Base-by-base conservation (phyloP, 169 alveolate species). In the Cryptosporidium canis region DNA sequence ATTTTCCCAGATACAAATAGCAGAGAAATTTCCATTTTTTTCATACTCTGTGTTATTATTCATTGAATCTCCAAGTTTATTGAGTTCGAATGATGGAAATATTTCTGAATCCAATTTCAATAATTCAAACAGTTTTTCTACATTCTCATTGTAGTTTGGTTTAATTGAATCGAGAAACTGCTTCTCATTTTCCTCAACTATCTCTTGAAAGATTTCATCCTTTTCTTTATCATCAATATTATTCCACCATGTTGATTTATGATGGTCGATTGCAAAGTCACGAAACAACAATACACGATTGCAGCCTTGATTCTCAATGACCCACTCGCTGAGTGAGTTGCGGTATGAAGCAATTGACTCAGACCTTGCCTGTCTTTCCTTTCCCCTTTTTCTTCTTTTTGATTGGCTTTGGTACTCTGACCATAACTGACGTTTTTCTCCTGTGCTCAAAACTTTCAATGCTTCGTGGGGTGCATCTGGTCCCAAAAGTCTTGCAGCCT, bases 381-480 rank as follows among this genome's bases (percentile, higher is more conserved):
- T 58, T 24, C 44, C 87, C 21, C 87, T 77, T 61, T 77, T 65
- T 39, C 72, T 55, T 55, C 66, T 58, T 44, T 31, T 61, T 9
- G 87, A 55, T 77, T 77, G 87, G 63, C 87, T 77, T 58, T 77
- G 87, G 18, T 56, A 77, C 44, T 77, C 87, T 5, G 87, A 77
- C 87, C 87, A 77, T 12, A 77, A 58, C 45, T 77, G 87, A 1
- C 87, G 68, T 63, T 77, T 77, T 45, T 77, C 87, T 29, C 87
- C 87, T 18, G 71, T 77, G 37, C 87, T 77, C 44, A 77, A 63
- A 6, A 56, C 9, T n/a, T 55, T 77, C 4, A 77, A 37, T 11
- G 55, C 63, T 8, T 77, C 66, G 43, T 77, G 44, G 1, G 72
- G 87, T 6, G 87, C 77, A 61, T 77, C 72, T 14, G 56, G 47